Evolutionary conservation across 495 filamentous ascomycete species (phyloP).

Genomic region (Diplogelasinospora grovesii): DNA sequence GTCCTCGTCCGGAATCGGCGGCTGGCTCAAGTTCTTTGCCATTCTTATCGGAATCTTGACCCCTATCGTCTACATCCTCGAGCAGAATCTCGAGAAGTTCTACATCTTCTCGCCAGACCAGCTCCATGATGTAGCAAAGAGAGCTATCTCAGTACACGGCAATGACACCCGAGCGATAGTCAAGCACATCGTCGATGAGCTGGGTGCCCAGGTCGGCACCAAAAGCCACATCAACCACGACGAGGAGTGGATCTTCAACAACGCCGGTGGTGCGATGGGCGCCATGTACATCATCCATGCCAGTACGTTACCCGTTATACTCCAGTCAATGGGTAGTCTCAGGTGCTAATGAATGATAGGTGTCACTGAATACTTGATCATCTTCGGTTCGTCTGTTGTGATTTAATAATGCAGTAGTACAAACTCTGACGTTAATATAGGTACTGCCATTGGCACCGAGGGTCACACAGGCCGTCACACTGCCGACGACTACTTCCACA

Average conservation of each 20-base stretch:
- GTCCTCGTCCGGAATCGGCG: slow-evolving; percentile 20
- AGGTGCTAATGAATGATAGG: neutral
- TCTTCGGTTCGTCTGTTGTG: slow-evolving; percentile 56
- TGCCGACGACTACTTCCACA: slow-evolving; percentile 90
- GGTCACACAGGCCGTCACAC: slow-evolving; percentile 82
- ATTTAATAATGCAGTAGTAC: too few species aligned
- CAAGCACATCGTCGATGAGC: slow-evolving; percentile 54
- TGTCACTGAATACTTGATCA: slow-evolving; percentile 74
- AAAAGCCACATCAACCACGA: slow-evolving; percentile 49
- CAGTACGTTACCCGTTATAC: slow-evolving; percentile 42
- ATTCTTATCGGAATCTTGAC: slow-evolving; percentile 54
- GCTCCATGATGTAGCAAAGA: slow-evolving; percentile 60
- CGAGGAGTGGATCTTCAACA: slow-evolving; percentile 69
- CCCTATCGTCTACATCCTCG: slow-evolving; percentile 55
- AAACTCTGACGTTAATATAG: slow-evolving; percentile 25
- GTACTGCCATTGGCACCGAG: slow-evolving; percentile 80
- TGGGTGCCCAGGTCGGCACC: slow-evolving; percentile 35
- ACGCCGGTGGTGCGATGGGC: slow-evolving; percentile 80
- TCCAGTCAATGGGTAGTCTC: too few species aligned
- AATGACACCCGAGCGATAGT: slow-evolving; percentile 66
- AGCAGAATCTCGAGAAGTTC: slow-evolving; percentile 63
- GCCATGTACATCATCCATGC: slow-evolving; percentile 86
- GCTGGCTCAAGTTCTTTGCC: slow-evolving; percentile 49
- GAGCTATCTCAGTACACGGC: slow-evolving; percentile 58
- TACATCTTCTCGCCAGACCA: slow-evolving; percentile 68